These are phyloP conservation scores for Hemisphaericaspora xylofermentans DNA, from an alignment of 1,139 yeast genomes.

Conservation along the genomic window DNA sequence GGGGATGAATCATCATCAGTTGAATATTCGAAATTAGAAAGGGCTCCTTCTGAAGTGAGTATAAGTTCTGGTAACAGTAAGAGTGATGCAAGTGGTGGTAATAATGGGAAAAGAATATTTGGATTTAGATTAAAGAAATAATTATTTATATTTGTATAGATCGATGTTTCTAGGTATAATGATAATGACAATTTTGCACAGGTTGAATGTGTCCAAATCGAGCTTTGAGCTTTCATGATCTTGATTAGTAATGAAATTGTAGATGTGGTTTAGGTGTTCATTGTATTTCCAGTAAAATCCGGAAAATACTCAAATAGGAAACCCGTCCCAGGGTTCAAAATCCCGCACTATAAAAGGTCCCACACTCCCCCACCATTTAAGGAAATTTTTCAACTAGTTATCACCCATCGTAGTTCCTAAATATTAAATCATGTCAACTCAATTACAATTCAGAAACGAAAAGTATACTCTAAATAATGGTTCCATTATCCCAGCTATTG, in stretches of 20 bases:
- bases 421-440: conserved; percentile 9
- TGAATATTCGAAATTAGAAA: conserved; percentile 14
- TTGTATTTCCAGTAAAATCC: too few species aligned
- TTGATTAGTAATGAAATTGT: too few species aligned
- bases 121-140: conserved; percentile 14
- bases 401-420: background rate
- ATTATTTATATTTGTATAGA: background rate
- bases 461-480: conserved; percentile 59
- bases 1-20: conserved; percentile 13
- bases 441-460: conserved; percentile 18
- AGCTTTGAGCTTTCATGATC: too few species aligned
- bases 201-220: too few species aligned
- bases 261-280: too few species aligned
- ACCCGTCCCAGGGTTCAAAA: too few species aligned
- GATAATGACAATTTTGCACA: conserved; percentile 6
- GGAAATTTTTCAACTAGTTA: background rate
- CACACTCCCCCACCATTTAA: background rate
- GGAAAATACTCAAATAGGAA: too few species aligned
- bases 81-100: conserved; percentile 10
- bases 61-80: conserved; percentile 20
- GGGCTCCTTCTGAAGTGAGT: conserved; percentile 20
- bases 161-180: background rate
- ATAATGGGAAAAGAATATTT: conserved; percentile 5
- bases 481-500: conserved; percentile 62
- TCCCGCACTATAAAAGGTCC: background rate